Base-by-base conservation (phyloP, 2,329 filamentous ascomycete species). In the Xylaria polymorpha region DNA sequence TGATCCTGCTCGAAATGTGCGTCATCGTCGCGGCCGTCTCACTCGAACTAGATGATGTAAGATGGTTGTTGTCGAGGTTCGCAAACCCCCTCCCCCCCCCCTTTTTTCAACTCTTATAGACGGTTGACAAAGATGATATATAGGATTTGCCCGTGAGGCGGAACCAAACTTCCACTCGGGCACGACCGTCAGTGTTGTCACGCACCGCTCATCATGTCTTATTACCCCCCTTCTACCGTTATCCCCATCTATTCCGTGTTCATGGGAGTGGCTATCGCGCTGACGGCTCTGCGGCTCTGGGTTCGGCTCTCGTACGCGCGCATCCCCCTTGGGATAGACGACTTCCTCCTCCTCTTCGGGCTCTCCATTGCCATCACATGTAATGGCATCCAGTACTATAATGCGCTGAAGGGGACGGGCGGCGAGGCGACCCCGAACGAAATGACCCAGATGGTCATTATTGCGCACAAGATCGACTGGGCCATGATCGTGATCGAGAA, bases 401-500 rank as follows among this genome's bases (percentile, higher is more conserved):
- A 71, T 20, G 8, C 60, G 14, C 66, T 71, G 20, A 65, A 69
- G 29, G 69, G 69, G 3, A 71, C 69, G 3, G 69, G 69, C 56
- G 69, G 69, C n/a, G 69, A 69, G 50, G 69, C 69, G 8, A 66
- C 64, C 10, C 55, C 66, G 29, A 32, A 56, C 35, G 56, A 69
- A 37, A 61, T 32, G 59, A 63, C 59, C 15, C 65, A 50, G n/a
- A 62, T 44, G 58, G 60, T 69, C 60, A 62, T 69, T 18, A 60
- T 69, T 39, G 12, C 66, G 29, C 69, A 67, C 37, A 41, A 71
- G 50, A 60, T 71, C 50, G 69, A 71, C 39, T 71, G 69, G 69
- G 69, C 69, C 12, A 69, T 69, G 67, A 67, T 71, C 50, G 69
- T 71, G 1, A 71, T 71, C 22, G 69, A 71, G 44, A 71, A 71